Percentiles rank a stretch among this genome's conserved stretches.
phyloP scores from a whole-genome alignment of 2,329 filamentous ascomycete genomes.

The Ophiostoma pallidulum region DNA sequence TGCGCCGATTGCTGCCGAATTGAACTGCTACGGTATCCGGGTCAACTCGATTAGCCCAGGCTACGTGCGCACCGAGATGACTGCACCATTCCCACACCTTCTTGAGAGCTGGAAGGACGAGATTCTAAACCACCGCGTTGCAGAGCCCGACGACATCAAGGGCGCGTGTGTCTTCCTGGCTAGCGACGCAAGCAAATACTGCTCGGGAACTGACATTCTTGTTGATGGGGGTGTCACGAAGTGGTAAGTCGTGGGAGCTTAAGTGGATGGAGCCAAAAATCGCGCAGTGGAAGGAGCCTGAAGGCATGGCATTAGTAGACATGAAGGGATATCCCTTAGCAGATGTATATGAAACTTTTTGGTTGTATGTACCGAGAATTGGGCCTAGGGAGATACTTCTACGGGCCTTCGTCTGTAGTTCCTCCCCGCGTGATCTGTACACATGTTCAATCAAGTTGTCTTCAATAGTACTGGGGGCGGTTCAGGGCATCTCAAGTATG shows the following conservation, averaged over 20 bases:
- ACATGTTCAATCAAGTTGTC: too few relatives aligned
- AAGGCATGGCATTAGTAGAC: too few relatives aligned
- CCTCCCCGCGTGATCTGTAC: too few relatives aligned
- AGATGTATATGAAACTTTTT: too few relatives aligned
- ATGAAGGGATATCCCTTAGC: too few relatives aligned
- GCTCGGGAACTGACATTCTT: conserved; percentile 12
- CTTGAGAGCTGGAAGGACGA: conserved; percentile 55
- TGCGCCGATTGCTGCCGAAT: conserved; percentile 51
- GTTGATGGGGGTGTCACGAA: conserved; percentile 16
- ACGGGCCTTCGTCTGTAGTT: too few relatives aligned
- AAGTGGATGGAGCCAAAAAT: too few relatives aligned
- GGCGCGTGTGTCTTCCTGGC: conserved; percentile 52
- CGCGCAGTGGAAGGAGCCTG: too few relatives aligned
- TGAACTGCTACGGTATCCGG: conserved; percentile 53
- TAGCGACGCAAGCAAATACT: conserved; percentile 44
- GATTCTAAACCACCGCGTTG: conserved; percentile 61
- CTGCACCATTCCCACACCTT: conserved; percentile 55
- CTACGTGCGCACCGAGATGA: conserved; percentile 63
- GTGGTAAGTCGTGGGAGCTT: conserved; percentile 10
- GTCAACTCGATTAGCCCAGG: conserved; percentile 60
- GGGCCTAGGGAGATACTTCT: too few relatives aligned
- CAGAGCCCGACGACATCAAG: conserved; percentile 48
- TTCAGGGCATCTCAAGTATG: too few relatives aligned
- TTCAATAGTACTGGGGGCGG: too few relatives aligned
- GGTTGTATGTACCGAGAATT: too few relatives aligned